A percentile compares a stretch with the other conserved stretches of the same genome.
phyloP scores from a whole-genome alignment of 495 filamentous ascomycete species.

The Trypethelium eluteriae region DNA sequence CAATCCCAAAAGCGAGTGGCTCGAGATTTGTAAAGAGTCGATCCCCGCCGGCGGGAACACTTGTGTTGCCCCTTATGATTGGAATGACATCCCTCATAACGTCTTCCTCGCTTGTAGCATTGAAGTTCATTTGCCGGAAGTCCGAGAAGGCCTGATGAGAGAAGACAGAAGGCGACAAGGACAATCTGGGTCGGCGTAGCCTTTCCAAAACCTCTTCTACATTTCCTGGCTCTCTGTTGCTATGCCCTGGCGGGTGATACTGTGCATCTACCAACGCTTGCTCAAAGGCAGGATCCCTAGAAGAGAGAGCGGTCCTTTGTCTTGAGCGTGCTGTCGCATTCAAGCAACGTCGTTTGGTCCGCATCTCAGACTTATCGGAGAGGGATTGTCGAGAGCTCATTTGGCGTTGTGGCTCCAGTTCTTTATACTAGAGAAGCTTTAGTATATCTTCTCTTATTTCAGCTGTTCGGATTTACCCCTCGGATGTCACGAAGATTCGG shows the following conservation, averaged over 20 bases:
- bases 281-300: conserved; percentile 14
- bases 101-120: conserved; percentile 9
- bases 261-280: conserved; percentile 14
- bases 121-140: conserved; percentile 9
- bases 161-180: conserved; percentile 15
- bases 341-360: neutral
- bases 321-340: conserved; percentile 13
- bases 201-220: conserved; percentile 9
- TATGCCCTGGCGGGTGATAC: conserved; percentile 14
- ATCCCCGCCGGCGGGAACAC: conserved; percentile 1
- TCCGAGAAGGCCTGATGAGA: conserved; percentile 12
- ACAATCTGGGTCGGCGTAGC: conserved; percentile 10
- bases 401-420: neutral
- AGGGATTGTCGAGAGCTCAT: conserved; percentile 12
- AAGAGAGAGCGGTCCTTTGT: conserved; percentile 12
- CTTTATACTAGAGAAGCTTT: conserved; percentile 15
- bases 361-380: neutral
- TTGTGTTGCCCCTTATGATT: conserved; percentile 13
- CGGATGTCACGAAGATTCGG: conserved; percentile 25
- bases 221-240: conserved; percentile 5
- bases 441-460: conserved; percentile 8
- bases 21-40: conserved; percentile 10
- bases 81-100: conserved; percentile 16
- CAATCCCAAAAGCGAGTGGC: conserved; percentile 2
- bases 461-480: conserved; percentile 21